Evolutionary conservation across 1,284 basidiomycete genomes (phyloP).

Genomic region (Malassezia restricta): DNA sequence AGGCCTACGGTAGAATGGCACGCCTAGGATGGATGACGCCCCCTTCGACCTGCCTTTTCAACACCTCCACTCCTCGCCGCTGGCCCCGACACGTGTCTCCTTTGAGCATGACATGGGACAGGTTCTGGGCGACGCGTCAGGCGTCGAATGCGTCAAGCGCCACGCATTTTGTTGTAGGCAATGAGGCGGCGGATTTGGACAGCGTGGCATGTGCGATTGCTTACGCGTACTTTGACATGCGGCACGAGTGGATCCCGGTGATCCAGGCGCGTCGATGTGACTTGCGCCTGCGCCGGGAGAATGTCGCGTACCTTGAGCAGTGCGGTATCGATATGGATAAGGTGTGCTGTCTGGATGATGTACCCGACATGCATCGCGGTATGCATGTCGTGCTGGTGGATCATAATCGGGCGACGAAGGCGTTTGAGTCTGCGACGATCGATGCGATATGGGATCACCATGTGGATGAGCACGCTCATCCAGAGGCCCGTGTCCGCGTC

Average conservation of each 20-base stretch:
- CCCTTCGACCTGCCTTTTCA: neutral
- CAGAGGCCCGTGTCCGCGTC: slow-evolving; percentile 23
- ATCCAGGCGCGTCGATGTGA: slow-evolving; percentile 59
- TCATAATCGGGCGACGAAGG: slow-evolving; percentile 49
- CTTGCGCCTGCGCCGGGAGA: slow-evolving; percentile 70
- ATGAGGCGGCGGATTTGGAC: slow-evolving; percentile 27
- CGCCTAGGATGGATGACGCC: too few relatives aligned
- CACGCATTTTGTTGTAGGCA: slow-evolving; percentile 16
- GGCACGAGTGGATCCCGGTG: slow-evolving; percentile 53
- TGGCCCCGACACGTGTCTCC: neutral
- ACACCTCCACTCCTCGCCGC: neutral
- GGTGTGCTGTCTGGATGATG: slow-evolving; percentile 33
- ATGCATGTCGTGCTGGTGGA: slow-evolving; percentile 71
- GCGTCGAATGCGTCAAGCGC: neutral
- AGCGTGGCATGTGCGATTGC: slow-evolving; percentile 21
- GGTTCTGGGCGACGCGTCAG: neutral
- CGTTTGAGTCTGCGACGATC: slow-evolving; percentile 49
- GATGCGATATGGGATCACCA: slow-evolving; percentile 78
- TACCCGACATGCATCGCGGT: slow-evolving; percentile 48
- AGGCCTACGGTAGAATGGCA: too few relatives aligned
- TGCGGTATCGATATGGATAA: slow-evolving; percentile 40
- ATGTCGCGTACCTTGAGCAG: slow-evolving; percentile 50
- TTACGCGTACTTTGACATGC: slow-evolving; percentile 14
- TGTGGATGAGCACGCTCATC: slow-evolving; percentile 63
- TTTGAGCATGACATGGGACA: neutral